A percentile compares a stretch with the other conserved stretches of the same genome.
These are phyloP conservation scores for Leishmania turanica DNA, from an alignment of 208 protist species.

Conservation along the genomic window DNA sequence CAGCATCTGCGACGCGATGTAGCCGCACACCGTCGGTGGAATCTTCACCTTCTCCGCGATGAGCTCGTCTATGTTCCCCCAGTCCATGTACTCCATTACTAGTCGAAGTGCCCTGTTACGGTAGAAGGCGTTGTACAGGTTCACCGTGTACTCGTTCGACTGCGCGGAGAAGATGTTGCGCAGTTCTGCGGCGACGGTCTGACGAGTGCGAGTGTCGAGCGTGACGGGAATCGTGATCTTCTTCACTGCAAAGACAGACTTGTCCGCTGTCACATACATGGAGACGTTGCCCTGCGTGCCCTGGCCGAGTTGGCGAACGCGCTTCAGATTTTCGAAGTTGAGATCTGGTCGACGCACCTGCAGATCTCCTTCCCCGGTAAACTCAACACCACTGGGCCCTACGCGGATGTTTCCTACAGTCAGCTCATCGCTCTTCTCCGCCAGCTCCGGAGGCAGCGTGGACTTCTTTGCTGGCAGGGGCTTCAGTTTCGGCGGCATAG, in stretches of 20 bases:
- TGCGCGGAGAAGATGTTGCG: slow-evolving; percentile 81
- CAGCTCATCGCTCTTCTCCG: slow-evolving; percentile 62
- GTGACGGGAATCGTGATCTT: slow-evolving; percentile 71
- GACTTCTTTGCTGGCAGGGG: slow-evolving; percentile 58
- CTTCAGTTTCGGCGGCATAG: slow-evolving; percentile 79
- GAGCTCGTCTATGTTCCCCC: slow-evolving; percentile 88
- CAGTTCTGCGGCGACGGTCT: slow-evolving; percentile 81
- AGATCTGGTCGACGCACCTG: slow-evolving; percentile 73
- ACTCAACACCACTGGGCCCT: slow-evolving; percentile 66
- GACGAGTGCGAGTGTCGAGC: slow-evolving; percentile 57
- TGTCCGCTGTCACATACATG: slow-evolving; percentile 64
- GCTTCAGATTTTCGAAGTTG: slow-evolving; percentile 57
- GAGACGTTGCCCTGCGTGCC: slow-evolving; percentile 79
- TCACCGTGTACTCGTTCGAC: slow-evolving; percentile 73
- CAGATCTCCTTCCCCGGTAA: slow-evolving; percentile 74
- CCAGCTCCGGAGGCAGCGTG: slow-evolving; percentile 27
- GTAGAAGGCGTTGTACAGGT: slow-evolving; percentile 88
- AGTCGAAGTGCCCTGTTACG: slow-evolving; percentile 64
- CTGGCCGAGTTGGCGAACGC: slow-evolving; percentile 56
- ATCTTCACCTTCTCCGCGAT: slow-evolving; percentile 48
- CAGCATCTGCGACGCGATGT: slow-evolving; percentile 80
- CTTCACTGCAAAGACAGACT: slow-evolving; percentile 76
- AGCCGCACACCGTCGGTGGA: slow-evolving; percentile 60
- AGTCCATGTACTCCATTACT: slow-evolving; percentile 93
- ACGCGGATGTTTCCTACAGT: slow-evolving; percentile 82